Conservation (phyloP, 805 yeast species). For the Metschnikowia vanudenii region DNA sequence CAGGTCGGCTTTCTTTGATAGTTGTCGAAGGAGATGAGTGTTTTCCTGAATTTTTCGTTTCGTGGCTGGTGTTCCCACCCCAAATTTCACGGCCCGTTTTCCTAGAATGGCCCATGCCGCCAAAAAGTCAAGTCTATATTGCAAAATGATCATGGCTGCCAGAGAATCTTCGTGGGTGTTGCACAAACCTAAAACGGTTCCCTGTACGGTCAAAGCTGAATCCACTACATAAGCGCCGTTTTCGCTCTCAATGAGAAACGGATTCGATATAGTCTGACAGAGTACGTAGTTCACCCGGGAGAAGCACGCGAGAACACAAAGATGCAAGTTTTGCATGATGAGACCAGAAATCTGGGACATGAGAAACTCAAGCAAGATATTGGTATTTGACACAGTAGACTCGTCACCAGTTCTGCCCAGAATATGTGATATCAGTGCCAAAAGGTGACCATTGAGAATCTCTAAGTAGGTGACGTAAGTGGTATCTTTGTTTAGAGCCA, state of each 20-base stretch:
- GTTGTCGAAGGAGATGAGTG: not conserved
- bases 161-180: constrained; percentile 17
- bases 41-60: not conserved
- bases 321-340: constrained; percentile 11
- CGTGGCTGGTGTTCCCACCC: constrained; percentile 10
- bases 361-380: constrained; percentile 17
- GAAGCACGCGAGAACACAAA: constrained; percentile 23
- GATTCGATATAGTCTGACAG: constrained; percentile 33
- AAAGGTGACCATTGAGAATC: constrained; percentile 24
- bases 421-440: constrained; percentile 28
- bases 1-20: constrained; percentile 1
- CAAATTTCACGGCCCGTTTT: constrained; percentile 11
- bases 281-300: constrained; percentile 29
- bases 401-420: constrained; percentile 15
- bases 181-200: constrained; percentile 17
- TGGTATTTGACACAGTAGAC: constrained; percentile 5
- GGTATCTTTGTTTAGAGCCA: constrained; percentile 7
- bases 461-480: constrained; percentile 21
- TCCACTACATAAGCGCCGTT: constrained; percentile 17
- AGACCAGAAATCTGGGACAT: constrained; percentile 18
- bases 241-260: constrained; percentile 26
- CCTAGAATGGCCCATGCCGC: constrained; percentile 35
- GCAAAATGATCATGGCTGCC: constrained; percentile 20
- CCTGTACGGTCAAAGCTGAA: constrained; percentile 26
- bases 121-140: constrained; percentile 34